Base-by-base conservation (phyloP, 78 protist species). In the Trichosphaerium sp. region DNA sequence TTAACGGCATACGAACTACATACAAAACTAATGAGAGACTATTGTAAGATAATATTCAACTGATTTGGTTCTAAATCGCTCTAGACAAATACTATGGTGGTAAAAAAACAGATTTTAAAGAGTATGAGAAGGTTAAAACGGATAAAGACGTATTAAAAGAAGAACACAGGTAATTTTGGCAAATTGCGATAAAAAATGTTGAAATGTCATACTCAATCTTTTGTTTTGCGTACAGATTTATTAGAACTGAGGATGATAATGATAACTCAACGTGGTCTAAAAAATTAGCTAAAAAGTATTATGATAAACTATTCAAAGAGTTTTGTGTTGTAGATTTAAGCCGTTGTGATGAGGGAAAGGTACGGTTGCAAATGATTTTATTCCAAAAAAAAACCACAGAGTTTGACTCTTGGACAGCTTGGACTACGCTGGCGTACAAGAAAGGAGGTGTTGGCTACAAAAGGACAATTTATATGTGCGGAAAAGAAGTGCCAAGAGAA, bases 381-480 rank as follows among this genome's bases (percentile, higher is more conserved):
- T 71, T 37, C 57, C 49, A 15, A 15, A 44, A 15, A 15, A 21
- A 15, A 44, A 15, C 49, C 31, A 15, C 15, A 15, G 15, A 15
- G 49, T 15, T 21, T 15, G 31, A 44, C 31, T 15, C 31, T 44
- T 44, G 31, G 15, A 15, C 15, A 78, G n/a, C 54, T 78, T 25
- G 92, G 92, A 7, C 7, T 87, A 57, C 28, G 92, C 25, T 87
- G 92, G 92, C n/a, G 92, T 26, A 80, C 63, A 3, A 84, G 86
- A 41, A 15, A 28, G 1, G 92, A 87, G 51, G 90, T 87, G 0
- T n/a, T 86, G 14, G 43, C 37, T 12, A 89, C 90, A 14, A 69
- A 74, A 23, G 92, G 92, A 11, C 92, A 87, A 49, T 84, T 87
- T 31, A 1, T 59, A 69, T 87, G 89, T 69, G 81, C 82, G 54